Evolutionary conservation across 805 yeast genomes (phyloP).

Genomic region (Candida odintsovae): DNA sequence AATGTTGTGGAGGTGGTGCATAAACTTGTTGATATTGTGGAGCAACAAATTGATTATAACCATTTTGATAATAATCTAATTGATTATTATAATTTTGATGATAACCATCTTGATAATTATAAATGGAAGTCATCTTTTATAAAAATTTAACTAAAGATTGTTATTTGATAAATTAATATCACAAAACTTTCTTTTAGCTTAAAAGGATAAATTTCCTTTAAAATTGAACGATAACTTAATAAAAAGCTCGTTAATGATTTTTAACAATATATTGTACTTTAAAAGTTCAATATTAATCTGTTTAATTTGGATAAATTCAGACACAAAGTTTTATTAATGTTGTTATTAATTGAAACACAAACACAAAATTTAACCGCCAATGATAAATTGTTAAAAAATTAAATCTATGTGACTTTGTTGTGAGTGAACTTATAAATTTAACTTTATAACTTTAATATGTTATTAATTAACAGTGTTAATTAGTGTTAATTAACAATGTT

Average conservation of each 20-base stretch:
- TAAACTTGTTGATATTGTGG: background rate
- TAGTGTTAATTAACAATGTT: no score
- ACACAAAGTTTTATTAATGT: no score
- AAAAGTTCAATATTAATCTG: background rate
- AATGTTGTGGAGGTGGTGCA: background rate
- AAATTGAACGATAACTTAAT: slow-evolving; percentile 39
- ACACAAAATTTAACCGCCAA: no score
- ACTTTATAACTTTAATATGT: no score
- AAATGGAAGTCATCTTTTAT: slow-evolving; percentile 16
- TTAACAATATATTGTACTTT: background rate
- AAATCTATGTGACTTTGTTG: no score
- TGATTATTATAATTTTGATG: slow-evolving; percentile 1
- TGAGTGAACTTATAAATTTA: no score
- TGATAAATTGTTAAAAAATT: no score
- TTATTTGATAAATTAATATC: slow-evolving; percentile 33
- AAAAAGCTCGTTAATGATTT: slow-evolving; percentile 32
- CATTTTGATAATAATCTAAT: background rate
- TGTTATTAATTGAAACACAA: no score
- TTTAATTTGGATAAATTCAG: no score
- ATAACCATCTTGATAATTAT: slow-evolving; percentile 14
- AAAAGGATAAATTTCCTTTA: no score
- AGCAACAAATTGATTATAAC: background rate
- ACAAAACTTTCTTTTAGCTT: background rate
- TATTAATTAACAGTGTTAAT: no score
- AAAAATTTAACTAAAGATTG: background rate